Conservation (phyloP, 1,284 basidiomycete genomes). For the Volvariella surrecta region DNA sequence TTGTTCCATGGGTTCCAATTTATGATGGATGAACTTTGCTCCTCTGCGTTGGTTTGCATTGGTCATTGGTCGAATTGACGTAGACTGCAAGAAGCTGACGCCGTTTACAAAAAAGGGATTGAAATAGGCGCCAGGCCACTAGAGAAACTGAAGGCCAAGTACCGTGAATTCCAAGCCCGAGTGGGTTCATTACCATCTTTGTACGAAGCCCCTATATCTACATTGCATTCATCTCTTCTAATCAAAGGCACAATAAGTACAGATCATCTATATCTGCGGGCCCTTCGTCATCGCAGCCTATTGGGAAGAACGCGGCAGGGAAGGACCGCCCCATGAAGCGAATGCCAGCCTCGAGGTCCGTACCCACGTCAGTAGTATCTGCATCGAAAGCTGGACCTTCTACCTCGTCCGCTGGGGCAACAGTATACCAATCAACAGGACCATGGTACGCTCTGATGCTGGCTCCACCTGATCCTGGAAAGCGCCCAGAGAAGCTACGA, state of each 20-base stretch:
- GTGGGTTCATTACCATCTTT: constrained; percentile 15
- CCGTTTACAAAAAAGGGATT: constrained; percentile 80
- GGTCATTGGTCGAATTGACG: no score
- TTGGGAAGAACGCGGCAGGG: constrained; percentile 28
- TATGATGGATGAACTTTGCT: no score
- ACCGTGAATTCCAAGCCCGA: constrained; percentile 72
- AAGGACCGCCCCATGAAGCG: constrained; percentile 46
- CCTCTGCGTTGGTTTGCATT: no score
- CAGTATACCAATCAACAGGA: constrained; percentile 17
- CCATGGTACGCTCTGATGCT: constrained; percentile 61
- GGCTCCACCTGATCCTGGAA: constrained; percentile 54
- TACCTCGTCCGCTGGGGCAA: constrained; percentile 16
- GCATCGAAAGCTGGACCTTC: constrained; percentile 16
- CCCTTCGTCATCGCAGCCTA: constrained; percentile 17
- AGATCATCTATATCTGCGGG: constrained; percentile 19
- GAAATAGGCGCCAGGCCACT: constrained; percentile 74
- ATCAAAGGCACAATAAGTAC: no score
- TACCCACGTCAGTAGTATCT: constrained; percentile 18
- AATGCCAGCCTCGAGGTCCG: constrained; percentile 12
- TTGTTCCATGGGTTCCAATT: constrained; percentile 1
- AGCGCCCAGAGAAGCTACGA: constrained; percentile 59
- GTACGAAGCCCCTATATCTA: constrained; percentile 6
- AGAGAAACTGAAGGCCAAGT: constrained; percentile 79
- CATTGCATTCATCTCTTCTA: neutral
- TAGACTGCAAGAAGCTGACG: constrained; percentile 74